Conservation (phyloP, 139 green algal genomes). For the Coelastrella sp. region DNA sequence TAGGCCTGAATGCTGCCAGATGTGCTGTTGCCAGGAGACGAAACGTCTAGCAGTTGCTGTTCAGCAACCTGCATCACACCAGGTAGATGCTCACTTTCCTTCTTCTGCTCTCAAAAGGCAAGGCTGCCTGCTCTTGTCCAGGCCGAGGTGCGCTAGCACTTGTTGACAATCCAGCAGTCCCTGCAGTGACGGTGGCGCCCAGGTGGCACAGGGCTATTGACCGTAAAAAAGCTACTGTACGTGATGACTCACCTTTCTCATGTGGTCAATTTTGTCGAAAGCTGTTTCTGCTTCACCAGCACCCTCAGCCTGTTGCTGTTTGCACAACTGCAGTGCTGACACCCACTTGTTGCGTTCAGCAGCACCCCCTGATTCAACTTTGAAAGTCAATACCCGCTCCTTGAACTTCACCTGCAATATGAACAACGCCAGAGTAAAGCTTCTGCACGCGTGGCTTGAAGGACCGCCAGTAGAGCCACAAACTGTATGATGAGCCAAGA, state of each 20-base stretch:
- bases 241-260: conserved; percentile 13
- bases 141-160: neutral
- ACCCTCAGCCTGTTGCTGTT: neutral
- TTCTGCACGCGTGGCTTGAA: neutral
- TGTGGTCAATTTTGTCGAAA: conserved; percentile 7
- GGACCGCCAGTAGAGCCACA: neutral
- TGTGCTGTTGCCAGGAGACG: neutral
- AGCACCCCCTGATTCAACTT: neutral
- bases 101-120: neutral
- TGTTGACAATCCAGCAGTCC: too few relatives aligned
- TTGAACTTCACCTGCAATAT: conserved; percentile 35
- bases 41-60: neutral
- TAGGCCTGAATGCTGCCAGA: neutral
- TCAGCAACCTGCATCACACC: neutral
- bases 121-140: neutral
- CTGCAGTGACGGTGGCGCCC: neutral
- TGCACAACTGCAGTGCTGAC: conserved; percentile 8
- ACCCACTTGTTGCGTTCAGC: conserved; percentile 32
- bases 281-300: neutral
- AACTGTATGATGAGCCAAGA: neutral
- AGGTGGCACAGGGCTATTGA: neutral
- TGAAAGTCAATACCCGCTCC: conserved; percentile 37
- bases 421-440: neutral
- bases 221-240: neutral
- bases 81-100: neutral